Percentiles rank a stretch among this genome's conserved stretches.
Conservation (phyloP, 2,329 filamentous ascomycete genomes). For the Trichoderma simmonsii region DNA sequence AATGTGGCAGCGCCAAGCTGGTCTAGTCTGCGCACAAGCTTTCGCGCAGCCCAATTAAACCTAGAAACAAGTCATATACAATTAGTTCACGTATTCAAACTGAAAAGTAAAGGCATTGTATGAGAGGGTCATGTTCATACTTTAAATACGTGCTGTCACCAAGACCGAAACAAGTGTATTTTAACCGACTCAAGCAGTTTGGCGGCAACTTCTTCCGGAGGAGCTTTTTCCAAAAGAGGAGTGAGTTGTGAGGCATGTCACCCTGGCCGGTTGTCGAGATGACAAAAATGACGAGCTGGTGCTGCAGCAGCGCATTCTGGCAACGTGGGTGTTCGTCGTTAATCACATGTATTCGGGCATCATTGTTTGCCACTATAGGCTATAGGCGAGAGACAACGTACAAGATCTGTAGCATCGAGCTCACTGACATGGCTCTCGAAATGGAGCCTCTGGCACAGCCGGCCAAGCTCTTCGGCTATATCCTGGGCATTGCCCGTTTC, state of each 20-base stretch:
- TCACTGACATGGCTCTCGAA: constrained; percentile 74
- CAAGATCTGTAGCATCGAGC: constrained; percentile 72
- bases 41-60: constrained; percentile 90
- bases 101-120: not conserved
- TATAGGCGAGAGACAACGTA: constrained; percentile 43
- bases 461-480: constrained; percentile 78
- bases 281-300: constrained; percentile 69
- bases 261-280: constrained; percentile 94
- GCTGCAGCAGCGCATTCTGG: constrained; percentile 50
- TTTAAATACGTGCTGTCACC: constrained; percentile 94
- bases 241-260: constrained; percentile 81
- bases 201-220: constrained; percentile 73
- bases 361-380: not conserved
- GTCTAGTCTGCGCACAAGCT: constrained; percentile 77
- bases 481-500: constrained; percentile 95
- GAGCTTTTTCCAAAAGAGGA: constrained; percentile 79
- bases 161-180: constrained; percentile 83
- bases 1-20: constrained; percentile 80
- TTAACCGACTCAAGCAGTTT: constrained; percentile 63
- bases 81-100: not conserved
- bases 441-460: constrained; percentile 70
- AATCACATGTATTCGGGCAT: not conserved
- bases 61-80: constrained; percentile 39
- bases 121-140: constrained; percentile 44
- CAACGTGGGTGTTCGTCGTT: not conserved